Evolutionary conservation across 1,139 yeast genomes (phyloP), one percentile per base, ranked within the genome.

Genomic region (Blastobotrys malaysiensis): DNA sequence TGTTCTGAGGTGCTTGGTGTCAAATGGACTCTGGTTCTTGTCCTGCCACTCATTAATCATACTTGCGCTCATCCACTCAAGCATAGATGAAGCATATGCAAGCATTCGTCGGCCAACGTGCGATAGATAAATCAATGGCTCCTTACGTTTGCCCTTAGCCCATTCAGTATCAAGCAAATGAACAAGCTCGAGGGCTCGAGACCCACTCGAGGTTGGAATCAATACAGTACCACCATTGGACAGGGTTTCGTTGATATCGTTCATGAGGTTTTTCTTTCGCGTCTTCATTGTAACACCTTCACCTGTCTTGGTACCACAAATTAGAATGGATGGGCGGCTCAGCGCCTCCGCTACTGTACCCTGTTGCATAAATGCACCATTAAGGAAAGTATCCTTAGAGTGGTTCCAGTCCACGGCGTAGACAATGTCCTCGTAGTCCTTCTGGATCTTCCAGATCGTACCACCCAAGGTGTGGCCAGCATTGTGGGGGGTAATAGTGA

Each of bases 381-480:
- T 87, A 55, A 93, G 73, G 63, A 90, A 91, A 0, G 88, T 80
- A 64, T 93, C 98, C 59, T 83, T 83, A 1, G 97, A 85, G 68
- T 93, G 99, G 67, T 91, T 91, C 98, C 99, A 93, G 49, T 88
- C 84, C 3, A 95, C 93, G 0, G 97, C 96, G 69, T 90, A 89
- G 2, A 93, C 76, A 16, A 90, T 75, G 59, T 85, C 86, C 61
- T 93, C 97, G 22, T 85, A 79, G 61, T 86, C 83, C 60, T 83
- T 83, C 53, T 81, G 79, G 21, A 91, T 72, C 48, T 86, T 74
- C 98, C 98, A 93, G 54, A 86, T 80, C 0, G 89, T 83, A 7
- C 99, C 98, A 55, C 99, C 99, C 44, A 95, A 77, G 0, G 96
- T 78, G 67, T 89, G 97, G 0, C 99, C 99, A 0, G 98, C 86